Evolutionary conservation across 1,284 basidiomycete species (phyloP), one percentile per base, ranked within the genome.

Genomic region (Pseudozyma flocculosa): DNA sequence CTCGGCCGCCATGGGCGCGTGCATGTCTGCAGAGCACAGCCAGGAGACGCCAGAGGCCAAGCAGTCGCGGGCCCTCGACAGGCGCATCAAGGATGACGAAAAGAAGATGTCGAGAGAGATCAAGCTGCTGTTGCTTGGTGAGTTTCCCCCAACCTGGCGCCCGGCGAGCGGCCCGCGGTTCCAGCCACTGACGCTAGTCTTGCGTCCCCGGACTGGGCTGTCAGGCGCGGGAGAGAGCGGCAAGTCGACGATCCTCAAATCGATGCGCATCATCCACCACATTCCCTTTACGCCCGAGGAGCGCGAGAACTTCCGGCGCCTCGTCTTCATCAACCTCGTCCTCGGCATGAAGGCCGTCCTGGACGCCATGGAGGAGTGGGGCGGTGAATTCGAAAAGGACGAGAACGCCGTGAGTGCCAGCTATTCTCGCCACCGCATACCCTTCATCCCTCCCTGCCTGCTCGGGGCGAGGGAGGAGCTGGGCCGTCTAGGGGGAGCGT

Each of bases 211-310:
- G n/a, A n/a, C n/a, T n/a, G n/a, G n/a, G n/a, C n/a, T 11, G 7
- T 2, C 24, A 42, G 54, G 92, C 34, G 92, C 92, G 40, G 92
- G 92, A 34, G 92, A 94, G 75, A 90, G 88, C 29, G 92, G 92
- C 40, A 96, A 96, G 80, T 91, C 89, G 13, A 95, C 92, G 4
- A 83, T 92, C 67, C 84, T 92, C 76, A 92, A 92, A 86, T 89
- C 91, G 86, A 92, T 92, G 89, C 86, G 90, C 24, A 81, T 92
- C 40, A 91, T 92, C 57, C 89, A 92, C 78, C 83, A 84, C 61
- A 82, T 89, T 2, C 86, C 87, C 0, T 92, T 91, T 79, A 84
- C 86, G 0, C 44, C 82, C 0, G 84, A 85, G 73, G 89, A 92
- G 78, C 84, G 87, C 41, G 90, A 92, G 59, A 68, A 75, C 40